Evolutionary conservation across 176 grass and related monocot species (phyloP).

Genomic region (Musa acuminata): DNA sequence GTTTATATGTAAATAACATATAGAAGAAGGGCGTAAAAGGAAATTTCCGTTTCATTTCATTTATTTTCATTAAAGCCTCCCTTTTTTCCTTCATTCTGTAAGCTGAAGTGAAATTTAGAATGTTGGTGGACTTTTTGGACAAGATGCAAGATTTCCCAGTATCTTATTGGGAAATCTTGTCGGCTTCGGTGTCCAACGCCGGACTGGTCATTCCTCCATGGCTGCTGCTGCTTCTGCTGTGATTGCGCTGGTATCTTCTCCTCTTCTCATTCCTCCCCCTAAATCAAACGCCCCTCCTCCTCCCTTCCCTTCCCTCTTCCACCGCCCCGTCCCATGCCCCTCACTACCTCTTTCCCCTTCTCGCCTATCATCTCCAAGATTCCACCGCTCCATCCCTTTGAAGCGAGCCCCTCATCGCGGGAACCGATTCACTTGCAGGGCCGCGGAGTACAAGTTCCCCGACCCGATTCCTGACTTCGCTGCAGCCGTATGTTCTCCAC

Average conservation of each 20-base stretch:
- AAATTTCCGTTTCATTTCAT: no score
- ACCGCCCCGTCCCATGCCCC: not conserved
- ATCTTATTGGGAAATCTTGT: no score
- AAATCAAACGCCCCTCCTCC: not conserved
- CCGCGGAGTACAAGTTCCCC: constrained; percentile 64
- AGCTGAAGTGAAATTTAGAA: no score
- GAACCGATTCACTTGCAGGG: constrained; percentile 34
- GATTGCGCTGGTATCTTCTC: not conserved
- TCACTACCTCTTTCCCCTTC: not conserved
- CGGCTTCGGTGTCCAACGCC: no score
- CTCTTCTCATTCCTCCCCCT: not conserved
- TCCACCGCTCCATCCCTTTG: not conserved
- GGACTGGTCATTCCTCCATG: not conserved
- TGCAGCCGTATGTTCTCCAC: constrained; percentile 24
- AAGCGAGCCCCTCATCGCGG: not conserved
- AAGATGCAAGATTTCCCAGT: no score
- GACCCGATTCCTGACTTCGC: constrained; percentile 86
- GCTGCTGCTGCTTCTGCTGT: not conserved
- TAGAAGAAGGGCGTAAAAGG: no score
- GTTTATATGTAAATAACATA: no score
- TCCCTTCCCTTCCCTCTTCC: not conserved
- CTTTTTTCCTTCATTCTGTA: no score
- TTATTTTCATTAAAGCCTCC: no score
- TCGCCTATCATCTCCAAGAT: not conserved
- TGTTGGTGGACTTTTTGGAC: no score